A percentile compares a stretch with the other conserved stretches of the same genome.
These are phyloP conservation scores for Tulasnella sp. DNA, from an alignment of 768 basidiomycete species.

Conservation along the genomic window DNA sequence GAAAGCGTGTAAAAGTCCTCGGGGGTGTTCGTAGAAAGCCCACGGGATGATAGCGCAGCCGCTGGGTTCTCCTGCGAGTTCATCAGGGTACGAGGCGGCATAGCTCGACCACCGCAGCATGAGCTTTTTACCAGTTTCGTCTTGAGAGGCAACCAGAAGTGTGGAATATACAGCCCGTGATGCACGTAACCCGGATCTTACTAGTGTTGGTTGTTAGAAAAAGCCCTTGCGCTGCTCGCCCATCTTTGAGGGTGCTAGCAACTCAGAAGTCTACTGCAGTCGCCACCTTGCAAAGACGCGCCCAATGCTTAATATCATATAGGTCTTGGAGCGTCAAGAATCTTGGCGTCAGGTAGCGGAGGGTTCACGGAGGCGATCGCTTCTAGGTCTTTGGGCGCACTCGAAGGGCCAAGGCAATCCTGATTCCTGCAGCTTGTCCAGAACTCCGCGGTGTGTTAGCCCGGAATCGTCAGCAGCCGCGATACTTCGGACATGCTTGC, in stretches of 20 bases:
- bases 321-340: background rate
- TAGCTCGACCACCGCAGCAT: background rate
- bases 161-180: background rate
- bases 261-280: background rate
- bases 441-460: background rate
- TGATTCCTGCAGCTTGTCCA: background rate
- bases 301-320: background rate
- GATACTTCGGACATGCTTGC: background rate
- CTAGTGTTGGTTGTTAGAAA: background rate
- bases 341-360: background rate
- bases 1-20: background rate
- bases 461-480: slow-evolving; percentile 1
- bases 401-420: background rate
- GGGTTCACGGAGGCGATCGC: background rate
- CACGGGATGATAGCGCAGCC: background rate
- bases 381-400: background rate
- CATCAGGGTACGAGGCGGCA: background rate
- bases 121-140: background rate
- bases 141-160: background rate
- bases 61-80: background rate
- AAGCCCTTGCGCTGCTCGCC: background rate
- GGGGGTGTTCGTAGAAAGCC: background rate
- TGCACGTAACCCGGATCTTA: background rate
- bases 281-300: background rate
- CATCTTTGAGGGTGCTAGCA: background rate